Percentiles rank a stretch among this genome's conserved stretches.
phyloP scores from a whole-genome alignment of 2,329 filamentous ascomycete species.

The Moelleriella libera region DNA sequence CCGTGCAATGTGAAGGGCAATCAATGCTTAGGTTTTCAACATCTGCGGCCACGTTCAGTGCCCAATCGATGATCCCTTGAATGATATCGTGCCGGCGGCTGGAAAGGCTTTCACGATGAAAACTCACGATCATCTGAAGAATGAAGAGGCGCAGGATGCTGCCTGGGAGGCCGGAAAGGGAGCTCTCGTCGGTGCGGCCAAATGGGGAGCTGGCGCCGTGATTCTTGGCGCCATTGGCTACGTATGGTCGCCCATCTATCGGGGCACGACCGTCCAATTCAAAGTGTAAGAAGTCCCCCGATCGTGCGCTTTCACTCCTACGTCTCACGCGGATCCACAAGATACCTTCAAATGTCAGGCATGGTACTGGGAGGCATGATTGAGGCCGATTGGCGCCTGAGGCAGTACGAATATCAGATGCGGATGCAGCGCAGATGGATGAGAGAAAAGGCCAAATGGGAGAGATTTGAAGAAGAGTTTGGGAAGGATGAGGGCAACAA shows the following conservation, averaged over 20 bases:
- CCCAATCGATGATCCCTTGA: background rate
- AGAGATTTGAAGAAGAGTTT: slow-evolving; percentile 48
- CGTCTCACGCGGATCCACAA: slow-evolving; percentile 16
- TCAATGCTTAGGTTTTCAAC: too few species aligned
- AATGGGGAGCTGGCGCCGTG: slow-evolving; percentile 57
- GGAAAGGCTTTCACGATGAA: slow-evolving; percentile 19
- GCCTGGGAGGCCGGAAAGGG: slow-evolving; percentile 59
- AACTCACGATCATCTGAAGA: slow-evolving; percentile 42
- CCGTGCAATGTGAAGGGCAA: too few species aligned
- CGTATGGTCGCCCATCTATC: slow-evolving; percentile 55
- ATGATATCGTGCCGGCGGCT: background rate
- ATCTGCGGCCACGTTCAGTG: too few species aligned
- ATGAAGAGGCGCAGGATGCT: slow-evolving; percentile 53
- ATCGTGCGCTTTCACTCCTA: background rate
- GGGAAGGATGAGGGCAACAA: slow-evolving; percentile 26
- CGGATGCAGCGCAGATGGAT: slow-evolving; percentile 49
- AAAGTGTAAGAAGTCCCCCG: slow-evolving; percentile 47
- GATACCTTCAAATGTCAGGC: slow-evolving; percentile 72
- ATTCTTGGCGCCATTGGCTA: slow-evolving; percentile 49
- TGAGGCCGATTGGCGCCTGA: slow-evolving; percentile 56
- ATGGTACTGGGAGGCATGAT: slow-evolving; percentile 71
- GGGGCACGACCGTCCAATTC: slow-evolving; percentile 59
- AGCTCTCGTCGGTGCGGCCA: slow-evolving; percentile 50
- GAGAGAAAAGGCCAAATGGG: slow-evolving; percentile 54
- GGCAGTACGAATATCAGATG: slow-evolving; percentile 51